A percentile compares a stretch with the other conserved stretches of the same genome.
Evolutionary conservation across 768 basidiomycete species (phyloP).

Genomic region (Serpula lacrymans): DNA sequence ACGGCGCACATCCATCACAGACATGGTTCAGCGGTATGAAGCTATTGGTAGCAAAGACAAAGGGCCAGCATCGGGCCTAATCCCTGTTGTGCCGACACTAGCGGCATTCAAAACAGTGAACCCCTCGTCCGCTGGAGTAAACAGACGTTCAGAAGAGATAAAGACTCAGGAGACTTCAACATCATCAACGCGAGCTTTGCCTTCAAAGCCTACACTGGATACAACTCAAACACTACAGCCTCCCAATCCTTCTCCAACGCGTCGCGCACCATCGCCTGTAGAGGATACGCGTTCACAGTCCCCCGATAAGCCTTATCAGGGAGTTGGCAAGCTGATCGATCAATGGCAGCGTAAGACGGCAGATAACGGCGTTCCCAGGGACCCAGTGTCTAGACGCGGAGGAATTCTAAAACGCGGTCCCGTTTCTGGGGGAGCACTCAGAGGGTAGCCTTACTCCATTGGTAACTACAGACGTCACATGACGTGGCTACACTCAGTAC

Average conservation of each 20-base stretch:
- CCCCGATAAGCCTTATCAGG: constrained; percentile 76
- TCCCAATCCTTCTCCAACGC: constrained; percentile 7
- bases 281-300: constrained; percentile 49
- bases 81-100: constrained; percentile 31
- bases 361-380: constrained; percentile 44
- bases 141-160: constrained; percentile 17
- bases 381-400: constrained; percentile 32
- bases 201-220: too few relatives aligned
- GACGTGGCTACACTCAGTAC: too few relatives aligned
- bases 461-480: too few relatives aligned
- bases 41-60: constrained; percentile 48
- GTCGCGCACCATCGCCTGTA: constrained; percentile 11
- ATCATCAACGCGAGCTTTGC: constrained; percentile 11
- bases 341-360: constrained; percentile 84
- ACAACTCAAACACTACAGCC: too few relatives aligned
- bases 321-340: constrained; percentile 81
- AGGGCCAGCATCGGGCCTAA: constrained; percentile 22
- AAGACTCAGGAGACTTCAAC: constrained; percentile 10
- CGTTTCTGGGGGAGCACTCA: constrained; percentile 12
- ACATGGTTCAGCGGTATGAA: constrained; percentile 84
- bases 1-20: constrained; percentile 76
- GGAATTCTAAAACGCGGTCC: constrained; percentile 39
- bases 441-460: too few relatives aligned
- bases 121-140: constrained; percentile 9
- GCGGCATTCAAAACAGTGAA: constrained; percentile 18